Base-by-base conservation (phyloP, 108 stramenopile species). In the Parietichytrium sp. region DNA sequence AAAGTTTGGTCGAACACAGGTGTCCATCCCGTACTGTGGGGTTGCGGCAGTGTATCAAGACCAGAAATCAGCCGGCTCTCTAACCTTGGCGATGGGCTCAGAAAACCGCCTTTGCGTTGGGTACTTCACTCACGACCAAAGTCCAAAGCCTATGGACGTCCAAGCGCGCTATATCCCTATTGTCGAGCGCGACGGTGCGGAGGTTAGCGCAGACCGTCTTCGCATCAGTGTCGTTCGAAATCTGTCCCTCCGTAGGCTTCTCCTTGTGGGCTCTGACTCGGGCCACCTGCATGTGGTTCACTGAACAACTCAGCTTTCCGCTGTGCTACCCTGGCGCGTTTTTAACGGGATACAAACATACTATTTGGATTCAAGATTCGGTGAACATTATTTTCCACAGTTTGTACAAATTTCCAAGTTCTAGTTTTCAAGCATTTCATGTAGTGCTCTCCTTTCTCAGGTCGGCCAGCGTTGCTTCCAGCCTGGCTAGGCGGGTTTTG, bases 81-180 rank as follows among this genome's bases (percentile, higher is more conserved):
- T 16, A 36, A 45, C n/a, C 42, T 72, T 6, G 61, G n/a, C 45
- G 10, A 72, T 72, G n/a, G 61, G 61, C 33, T 16, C 61, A 6
- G 61, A 72, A n/a, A 72, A 72, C 2, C 61, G 61, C 4, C n/a
- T 72, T 2, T 72, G 38, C 23, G 61, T 72, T 2, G 61, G n/a
- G n/a, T n/a, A n/a, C n/a, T n/a, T 72, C 13, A 45, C 61, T 45
- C 42, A 45, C 23, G 61, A 72, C 15, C 29, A 45, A 8, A 16
- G 61, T 10, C 20, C 6, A 1, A 10, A 42, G 8, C 38, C 61
- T 16, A 20, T 25, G 0, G 61, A 72, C 20, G 61, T 72, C 13
- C 36, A 33, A n/a, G 61, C 61, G 10, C 36, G 45, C 38, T 42
- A 33, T 10, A 38, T 72, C 13, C 23, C 20, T 45, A 13, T 72